These are phyloP conservation scores for Astragalus glycyphyllos DNA, from an alignment of 306 rosid species.

Conservation along the genomic window DNA sequence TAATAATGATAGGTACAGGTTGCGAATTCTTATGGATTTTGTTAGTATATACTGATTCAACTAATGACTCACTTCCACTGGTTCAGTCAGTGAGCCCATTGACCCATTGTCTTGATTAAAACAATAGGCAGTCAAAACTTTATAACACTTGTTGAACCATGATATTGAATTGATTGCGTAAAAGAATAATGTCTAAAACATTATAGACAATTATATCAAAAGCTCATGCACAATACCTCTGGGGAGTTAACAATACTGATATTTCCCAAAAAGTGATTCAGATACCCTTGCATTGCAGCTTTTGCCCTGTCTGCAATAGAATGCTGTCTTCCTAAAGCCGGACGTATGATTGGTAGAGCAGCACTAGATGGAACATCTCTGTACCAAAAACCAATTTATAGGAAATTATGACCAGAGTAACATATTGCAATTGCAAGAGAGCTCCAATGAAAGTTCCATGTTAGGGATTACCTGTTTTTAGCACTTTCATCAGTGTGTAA, in stretches of 20 bases:
- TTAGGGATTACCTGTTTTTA: constrained; percentile 66
- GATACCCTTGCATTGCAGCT: constrained; percentile 96
- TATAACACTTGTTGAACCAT: neutral
- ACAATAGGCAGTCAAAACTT: neutral
- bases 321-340: constrained; percentile 91
- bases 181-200: constrained; percentile 25
- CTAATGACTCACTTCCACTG: neutral
- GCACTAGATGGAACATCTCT: constrained; percentile 99
- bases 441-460: constrained; percentile 26
- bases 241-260: constrained; percentile 89
- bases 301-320: constrained; percentile 92
- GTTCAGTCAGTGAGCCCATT: neutral
- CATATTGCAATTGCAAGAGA: constrained; percentile 20
- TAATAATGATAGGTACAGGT: neutral
- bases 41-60: constrained; percentile 7
- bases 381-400: constrained; percentile 51
- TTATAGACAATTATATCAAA: constrained; percentile 25
- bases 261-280: constrained; percentile 96
- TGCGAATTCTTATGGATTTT: neutral
- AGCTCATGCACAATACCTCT: constrained; percentile 69
- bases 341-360: constrained; percentile 91
- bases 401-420: constrained; percentile 40
- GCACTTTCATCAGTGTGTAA: constrained; percentile 76
- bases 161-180: constrained; percentile 3
- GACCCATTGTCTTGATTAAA: neutral